Evolutionary conservation across 345 rosid species (phyloP), one percentile per base, ranked within the genome.

Genomic region (Populus nigra): DNA sequence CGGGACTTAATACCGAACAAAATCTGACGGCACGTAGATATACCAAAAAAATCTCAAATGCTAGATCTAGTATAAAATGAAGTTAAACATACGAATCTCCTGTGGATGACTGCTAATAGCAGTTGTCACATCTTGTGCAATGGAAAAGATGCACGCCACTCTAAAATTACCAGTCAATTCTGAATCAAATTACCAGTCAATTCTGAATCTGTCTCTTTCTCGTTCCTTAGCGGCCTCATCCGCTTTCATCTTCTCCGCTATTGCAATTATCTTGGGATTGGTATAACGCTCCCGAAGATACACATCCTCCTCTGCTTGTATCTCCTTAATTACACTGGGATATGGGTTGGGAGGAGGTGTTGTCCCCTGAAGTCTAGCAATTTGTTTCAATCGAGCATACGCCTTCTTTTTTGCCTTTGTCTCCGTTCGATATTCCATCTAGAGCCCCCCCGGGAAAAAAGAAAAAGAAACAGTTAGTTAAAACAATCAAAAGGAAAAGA

Each of bases 361-460:
- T 83, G 89, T 96, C 31, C 93, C 94, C 82, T 84, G 94, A 50
- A 87, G 57, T 76, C 77, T 82, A 1, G 93, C 88, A 65, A 92
- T 89, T 84, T 88, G 83, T 80, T 87, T 93, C 85, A 96, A 65
- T 50, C 89, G 88, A 47, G 82, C 53, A 87, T 92, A 91, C 5
- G 99, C 97, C 80, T 78, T 84, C 92, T 88, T 93, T 84, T 83
- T 90, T 13, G 76, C 86, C 80, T 87, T 91, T 77, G 72, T 89
- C 87, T 92, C 98, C 5, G 76, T 73, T 16, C 77, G 86, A 78
- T 91, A 93, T 85, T 93, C 99, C 93, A 86, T 87, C 98, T 93
- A 76, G 11, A 68, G 8, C 31, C 25, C 36, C 35, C 45, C 45
- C 11, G 45, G 45, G 45, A 41, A 41, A 41, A 10, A 41, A 9